A percentile compares a stretch with the other conserved stretches of the same genome.
phyloP scores from a whole-genome alignment of 2,329 filamentous ascomycete species.

The Hymenoscyphus repandus region DNA sequence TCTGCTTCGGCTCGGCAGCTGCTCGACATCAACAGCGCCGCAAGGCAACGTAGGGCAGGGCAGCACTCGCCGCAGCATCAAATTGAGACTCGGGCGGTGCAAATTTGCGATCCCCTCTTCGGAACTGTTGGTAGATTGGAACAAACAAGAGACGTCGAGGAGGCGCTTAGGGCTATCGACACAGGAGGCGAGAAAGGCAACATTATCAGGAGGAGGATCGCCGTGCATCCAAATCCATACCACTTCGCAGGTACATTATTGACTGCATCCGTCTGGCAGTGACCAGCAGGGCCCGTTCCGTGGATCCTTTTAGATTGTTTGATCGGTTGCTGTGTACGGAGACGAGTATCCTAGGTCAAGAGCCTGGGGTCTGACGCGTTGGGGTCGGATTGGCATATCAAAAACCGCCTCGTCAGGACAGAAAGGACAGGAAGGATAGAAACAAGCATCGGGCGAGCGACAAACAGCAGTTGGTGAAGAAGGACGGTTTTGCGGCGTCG shows the following conservation, averaged over 20 bases:
- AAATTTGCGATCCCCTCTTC: no score
- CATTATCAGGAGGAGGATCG: background rate
- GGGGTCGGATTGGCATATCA: background rate
- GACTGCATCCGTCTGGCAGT: background rate
- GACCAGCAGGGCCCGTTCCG: background rate
- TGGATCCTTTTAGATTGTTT: background rate
- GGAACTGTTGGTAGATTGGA: background rate
- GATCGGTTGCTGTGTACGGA: constrained; percentile 3
- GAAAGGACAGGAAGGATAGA: background rate
- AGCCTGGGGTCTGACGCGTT: background rate
- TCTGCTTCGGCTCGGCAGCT: background rate
- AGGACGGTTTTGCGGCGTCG: background rate
- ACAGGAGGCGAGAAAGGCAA: background rate
- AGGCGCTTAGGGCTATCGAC: background rate
- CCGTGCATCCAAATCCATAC: background rate
- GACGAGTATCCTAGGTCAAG: background rate
- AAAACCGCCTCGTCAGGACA: background rate
- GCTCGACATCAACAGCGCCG: no score
- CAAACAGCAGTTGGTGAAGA: background rate
- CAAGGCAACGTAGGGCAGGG: background rate
- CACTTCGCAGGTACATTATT: background rate
- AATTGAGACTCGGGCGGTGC: background rate
- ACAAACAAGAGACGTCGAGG: background rate
- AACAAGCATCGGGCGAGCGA: background rate
- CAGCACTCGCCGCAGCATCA: background rate